Evolutionary conservation across 106 monocot genomes (phyloP), one percentile per base, ranked within the genome.

Genomic region (Dendrobium chrysotoxum): DNA sequence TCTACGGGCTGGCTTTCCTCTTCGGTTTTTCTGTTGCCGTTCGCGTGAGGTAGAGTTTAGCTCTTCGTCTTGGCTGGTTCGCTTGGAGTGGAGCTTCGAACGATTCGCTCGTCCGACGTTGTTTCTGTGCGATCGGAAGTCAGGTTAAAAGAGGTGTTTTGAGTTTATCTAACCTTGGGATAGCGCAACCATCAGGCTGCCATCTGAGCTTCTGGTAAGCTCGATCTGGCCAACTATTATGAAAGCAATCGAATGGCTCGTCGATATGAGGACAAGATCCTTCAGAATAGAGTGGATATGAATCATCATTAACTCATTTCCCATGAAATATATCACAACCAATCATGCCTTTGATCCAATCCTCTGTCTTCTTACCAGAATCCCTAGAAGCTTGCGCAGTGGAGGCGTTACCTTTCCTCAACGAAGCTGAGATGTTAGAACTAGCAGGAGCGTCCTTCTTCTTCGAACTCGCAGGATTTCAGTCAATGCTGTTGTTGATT

Each of bases 191-290:
- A 80, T 77, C 39, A 23, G 95, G 95, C 78, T 90, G 88, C 95
- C 95, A 95, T 30, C 95, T 79, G 45, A 95, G 84, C 78, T 90
- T 92, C 82, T 90, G 92, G 64, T 95, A 95, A 44, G 61, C 47
- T 28, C 79, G 82, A 75, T 95, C 90, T 0, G 79, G 88, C 61
- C 95, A 68, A 13, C 95, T 92, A 78, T 95, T 95, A 35, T n/a
- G 79, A 28, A 82, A 82, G 80, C 95, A 95, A 72, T 95, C 73
- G 50, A 95, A 95, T 20, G 92, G 81, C 64, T 92, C 88, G 58
- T 95, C 95, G 28, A 95, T 90, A 77, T 92, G 88, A 30, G 92
- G 88, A 77, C 92, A 95, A 23, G 95, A 90, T 46, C 95, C 92
- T 38, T 86, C 88, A 16, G 82, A 83, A 47, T 92, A 95, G 25